Conservation (phyloP, 1,284 basidiomycete species). For the Cryptococcus sp. region DNA sequence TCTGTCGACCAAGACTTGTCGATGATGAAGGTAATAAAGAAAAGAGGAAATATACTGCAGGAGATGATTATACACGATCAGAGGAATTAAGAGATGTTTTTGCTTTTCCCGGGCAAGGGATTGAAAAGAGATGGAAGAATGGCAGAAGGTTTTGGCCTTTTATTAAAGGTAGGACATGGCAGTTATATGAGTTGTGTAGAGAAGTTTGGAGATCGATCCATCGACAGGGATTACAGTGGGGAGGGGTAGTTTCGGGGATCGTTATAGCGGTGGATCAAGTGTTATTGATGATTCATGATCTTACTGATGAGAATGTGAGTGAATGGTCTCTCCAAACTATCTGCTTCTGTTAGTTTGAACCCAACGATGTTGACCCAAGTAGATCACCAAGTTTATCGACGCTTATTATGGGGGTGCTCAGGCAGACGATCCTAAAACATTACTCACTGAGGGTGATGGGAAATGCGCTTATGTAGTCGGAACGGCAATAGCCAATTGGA, state of each 20-base stretch:
- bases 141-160: neutral
- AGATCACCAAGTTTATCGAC: neutral
- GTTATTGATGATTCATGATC: conserved; percentile 22
- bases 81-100: neutral
- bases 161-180: conserved; percentile 16
- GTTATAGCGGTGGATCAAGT: conserved; percentile 21
- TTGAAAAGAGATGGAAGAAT: neutral
- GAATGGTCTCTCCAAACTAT: too few species aligned
- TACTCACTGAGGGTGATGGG: conserved; percentile 4
- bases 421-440: neutral
- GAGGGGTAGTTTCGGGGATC: conserved; percentile 16
- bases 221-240: conserved; percentile 29
- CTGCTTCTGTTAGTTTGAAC: too few species aligned
- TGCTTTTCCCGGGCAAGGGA: neutral
- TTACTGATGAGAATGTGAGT: conserved; percentile 11
- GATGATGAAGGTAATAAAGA: neutral
- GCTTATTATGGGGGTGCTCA: neutral
- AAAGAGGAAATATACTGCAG: neutral
- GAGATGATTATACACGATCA: neutral
- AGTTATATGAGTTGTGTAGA: conserved; percentile 19
- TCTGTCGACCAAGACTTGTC: neutral
- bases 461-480: conserved; percentile 26
- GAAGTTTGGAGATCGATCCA: conserved; percentile 12
- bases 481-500: conserved; percentile 29
- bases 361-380: too few species aligned